Conservation (phyloP, 352 stramenopile species). For the Phytopythium cucurbitacearum region DNA sequence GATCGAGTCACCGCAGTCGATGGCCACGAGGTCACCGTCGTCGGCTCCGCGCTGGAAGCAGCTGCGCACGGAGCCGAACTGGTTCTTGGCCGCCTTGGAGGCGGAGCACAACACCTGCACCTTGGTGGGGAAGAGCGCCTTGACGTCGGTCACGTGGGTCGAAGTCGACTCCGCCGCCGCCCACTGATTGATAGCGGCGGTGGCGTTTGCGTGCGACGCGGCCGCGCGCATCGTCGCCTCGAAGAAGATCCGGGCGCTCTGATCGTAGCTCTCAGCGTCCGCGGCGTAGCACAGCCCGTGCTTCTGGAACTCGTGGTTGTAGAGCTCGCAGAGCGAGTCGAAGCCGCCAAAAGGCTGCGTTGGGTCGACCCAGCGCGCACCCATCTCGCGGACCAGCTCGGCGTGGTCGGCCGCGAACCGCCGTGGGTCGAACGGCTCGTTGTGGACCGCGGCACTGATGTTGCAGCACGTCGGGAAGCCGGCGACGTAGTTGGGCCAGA, state of each 20-base stretch:
- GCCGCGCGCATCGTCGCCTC: conserved; percentile 18
- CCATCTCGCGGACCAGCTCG: conserved; percentile 33
- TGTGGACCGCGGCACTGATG: conserved; percentile 22
- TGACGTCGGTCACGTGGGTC: conserved; percentile 25
- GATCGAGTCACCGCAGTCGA: conserved; percentile 16
- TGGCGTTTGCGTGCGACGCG: conserved; percentile 12
- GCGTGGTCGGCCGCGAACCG: conserved; percentile 19
- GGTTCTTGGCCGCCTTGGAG: conserved; percentile 15
- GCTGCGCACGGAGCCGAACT: conserved; percentile 29
- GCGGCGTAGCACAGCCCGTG: conserved; percentile 78
- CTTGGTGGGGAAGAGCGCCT: conserved; percentile 25
- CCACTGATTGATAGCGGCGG: conserved; percentile 27
- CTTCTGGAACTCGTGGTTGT: conserved; percentile 89
- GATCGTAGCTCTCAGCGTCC: conserved; percentile 25
- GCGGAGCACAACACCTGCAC: conserved; percentile 41
- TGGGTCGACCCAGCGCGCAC: conserved; percentile 35
- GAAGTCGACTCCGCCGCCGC: conserved; percentile 10
- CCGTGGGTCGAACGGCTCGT: conserved; percentile 28
- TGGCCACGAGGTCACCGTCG: conserved; percentile 11
- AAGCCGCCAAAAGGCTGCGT: conserved; percentile 28
- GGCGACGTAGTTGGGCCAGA: conserved; percentile 47
- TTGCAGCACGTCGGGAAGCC: conserved; percentile 45
- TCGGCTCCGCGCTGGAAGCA: conserved; percentile 26
- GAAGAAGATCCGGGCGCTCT: conserved; percentile 30
- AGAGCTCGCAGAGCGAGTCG: conserved; percentile 65